phyloP scores from a whole-genome alignment of 345 rosid genomes.

The Atalantia buxifolia region DNA sequence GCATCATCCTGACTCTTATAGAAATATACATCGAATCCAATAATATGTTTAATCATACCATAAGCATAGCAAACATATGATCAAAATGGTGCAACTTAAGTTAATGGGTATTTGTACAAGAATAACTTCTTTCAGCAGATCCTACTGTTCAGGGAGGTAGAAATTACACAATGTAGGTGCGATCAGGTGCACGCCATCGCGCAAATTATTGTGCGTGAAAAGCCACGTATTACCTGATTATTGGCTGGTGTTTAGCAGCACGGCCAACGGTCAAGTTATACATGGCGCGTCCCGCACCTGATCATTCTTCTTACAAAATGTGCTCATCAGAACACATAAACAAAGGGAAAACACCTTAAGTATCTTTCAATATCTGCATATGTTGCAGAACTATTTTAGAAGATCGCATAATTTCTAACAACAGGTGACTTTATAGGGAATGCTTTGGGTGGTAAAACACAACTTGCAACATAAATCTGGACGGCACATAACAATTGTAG shows the following conservation, averaged over 20 bases:
- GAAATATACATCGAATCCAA: background rate
- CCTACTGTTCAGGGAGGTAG: background rate
- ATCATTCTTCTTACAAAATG: background rate
- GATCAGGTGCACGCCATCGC: too few relatives aligned
- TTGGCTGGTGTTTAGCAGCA: too few relatives aligned
- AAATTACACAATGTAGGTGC: background rate
- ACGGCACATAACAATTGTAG: background rate
- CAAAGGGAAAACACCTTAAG: background rate
- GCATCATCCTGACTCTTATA: background rate
- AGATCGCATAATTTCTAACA: background rate
- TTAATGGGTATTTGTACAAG: background rate
- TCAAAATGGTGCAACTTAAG: background rate
- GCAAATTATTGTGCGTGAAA: too few relatives aligned
- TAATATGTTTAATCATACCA: background rate
- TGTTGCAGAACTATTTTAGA: background rate
- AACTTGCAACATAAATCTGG: background rate
- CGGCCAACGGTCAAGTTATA: too few relatives aligned
- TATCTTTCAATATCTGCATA: background rate
- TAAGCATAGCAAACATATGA: background rate
- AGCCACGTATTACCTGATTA: too few relatives aligned
- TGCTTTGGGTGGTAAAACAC: background rate
- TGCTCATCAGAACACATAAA: background rate
- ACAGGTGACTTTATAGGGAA: background rate
- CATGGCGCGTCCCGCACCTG: too few relatives aligned
- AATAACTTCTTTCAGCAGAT: background rate